phyloP scores from a whole-genome alignment of 768 basidiomycete species.

The Boletus fagicola region DNA sequence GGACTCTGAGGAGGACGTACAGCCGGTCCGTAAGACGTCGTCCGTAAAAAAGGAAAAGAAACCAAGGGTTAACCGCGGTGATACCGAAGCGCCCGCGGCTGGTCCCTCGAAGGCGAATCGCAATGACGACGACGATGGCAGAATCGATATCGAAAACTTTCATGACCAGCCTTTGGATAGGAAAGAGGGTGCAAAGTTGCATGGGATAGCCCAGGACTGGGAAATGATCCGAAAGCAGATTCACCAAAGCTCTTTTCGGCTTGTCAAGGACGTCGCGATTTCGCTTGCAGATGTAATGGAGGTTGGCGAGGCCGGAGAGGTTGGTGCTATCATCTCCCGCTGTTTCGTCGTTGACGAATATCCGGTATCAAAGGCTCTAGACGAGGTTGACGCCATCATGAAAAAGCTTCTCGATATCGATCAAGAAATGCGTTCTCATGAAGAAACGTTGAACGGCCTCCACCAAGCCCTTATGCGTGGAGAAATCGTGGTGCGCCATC shows the following conservation, averaged over 20 bases:
- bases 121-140: conserved; percentile 38
- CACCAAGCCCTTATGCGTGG: conserved; percentile 55
- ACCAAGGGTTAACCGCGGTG: conserved; percentile 27
- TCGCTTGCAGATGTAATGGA: conserved; percentile 64
- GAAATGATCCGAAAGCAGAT: conserved; percentile 48
- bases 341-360: not conserved
- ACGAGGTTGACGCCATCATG: conserved; percentile 65
- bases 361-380: conserved; percentile 43
- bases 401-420: conserved; percentile 66
- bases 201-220: conserved; percentile 66
- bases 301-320: conserved; percentile 50
- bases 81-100: conserved; percentile 14
- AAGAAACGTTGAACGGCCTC: conserved; percentile 50
- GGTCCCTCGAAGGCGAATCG: conserved; percentile 21
- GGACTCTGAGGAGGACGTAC: conserved; percentile 40
- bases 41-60: conserved; percentile 34
- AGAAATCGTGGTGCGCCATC: conserved; percentile 54
- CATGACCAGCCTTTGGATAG: conserved; percentile 63
- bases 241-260: conserved; percentile 40
- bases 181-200: conserved; percentile 50
- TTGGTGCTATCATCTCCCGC: conserved; percentile 26
- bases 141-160: conserved; percentile 62
- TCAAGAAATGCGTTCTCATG: conserved; percentile 58
- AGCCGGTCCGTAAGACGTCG: conserved; percentile 33
- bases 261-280: conserved; percentile 52